Evolutionary conservation across 768 basidiomycete species (phyloP).

Genomic region (Galerina marginata): DNA sequence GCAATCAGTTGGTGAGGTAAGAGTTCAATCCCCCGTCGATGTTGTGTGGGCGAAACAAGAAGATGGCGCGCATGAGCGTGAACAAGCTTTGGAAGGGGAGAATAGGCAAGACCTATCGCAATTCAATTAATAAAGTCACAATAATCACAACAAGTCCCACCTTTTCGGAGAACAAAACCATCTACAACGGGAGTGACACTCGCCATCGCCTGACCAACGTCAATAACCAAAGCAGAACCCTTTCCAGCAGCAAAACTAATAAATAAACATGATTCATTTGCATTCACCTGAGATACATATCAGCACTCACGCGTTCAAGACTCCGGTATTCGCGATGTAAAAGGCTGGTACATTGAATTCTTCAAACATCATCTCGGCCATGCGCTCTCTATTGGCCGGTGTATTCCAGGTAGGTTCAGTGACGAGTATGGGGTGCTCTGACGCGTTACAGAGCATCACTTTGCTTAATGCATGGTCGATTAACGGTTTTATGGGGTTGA

Average conservation of each 20-base stretch:
- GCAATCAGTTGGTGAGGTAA: constrained; percentile 89
- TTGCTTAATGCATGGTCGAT: constrained; percentile 78
- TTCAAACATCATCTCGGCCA: constrained; percentile 98
- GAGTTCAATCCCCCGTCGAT: constrained; percentile 68
- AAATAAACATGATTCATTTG: neutral
- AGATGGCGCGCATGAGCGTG: constrained; percentile 78
- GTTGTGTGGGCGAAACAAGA: constrained; percentile 53
- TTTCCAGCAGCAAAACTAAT: constrained; percentile 93
- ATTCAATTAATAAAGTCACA: constrained; percentile 1
- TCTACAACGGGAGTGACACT: constrained; percentile 97
- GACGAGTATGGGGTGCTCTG: constrained; percentile 90
- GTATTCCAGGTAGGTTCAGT: constrained; percentile 99
- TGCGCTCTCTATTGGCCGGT: constrained; percentile 86
- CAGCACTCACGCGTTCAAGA: constrained; percentile 82
- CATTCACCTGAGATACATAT: neutral
- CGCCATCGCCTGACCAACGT: constrained; percentile 87
- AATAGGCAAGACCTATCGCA: constrained; percentile 72
- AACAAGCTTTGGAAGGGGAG: constrained; percentile 79
- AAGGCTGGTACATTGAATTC: constrained; percentile 94
- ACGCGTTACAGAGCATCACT: constrained; percentile 74
- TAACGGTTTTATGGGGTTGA: constrained; percentile 71
- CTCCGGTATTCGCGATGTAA: constrained; percentile 94
- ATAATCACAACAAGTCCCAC: constrained; percentile 39
- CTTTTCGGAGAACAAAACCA: constrained; percentile 96
- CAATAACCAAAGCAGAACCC: constrained; percentile 95